Evolutionary conservation across 345 rosid genomes (phyloP).

Genomic region (Boechera retrofracta): DNA sequence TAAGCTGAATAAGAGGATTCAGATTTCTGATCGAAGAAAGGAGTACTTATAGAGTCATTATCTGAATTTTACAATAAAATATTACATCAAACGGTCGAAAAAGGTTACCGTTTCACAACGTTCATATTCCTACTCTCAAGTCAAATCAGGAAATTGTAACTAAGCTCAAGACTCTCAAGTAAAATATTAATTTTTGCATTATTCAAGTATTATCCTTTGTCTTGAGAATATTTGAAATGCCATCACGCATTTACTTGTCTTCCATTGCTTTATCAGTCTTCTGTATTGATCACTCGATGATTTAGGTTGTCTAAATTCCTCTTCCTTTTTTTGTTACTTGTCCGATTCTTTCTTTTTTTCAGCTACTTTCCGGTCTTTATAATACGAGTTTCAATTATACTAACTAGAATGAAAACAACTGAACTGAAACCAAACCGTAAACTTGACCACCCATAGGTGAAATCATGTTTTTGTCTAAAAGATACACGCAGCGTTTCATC

Average conservation of each 20-base stretch:
- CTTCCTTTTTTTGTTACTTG: neutral
- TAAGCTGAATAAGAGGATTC: neutral
- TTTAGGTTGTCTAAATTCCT: neutral
- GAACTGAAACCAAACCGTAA: constrained; percentile 12
- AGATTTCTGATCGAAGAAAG: neutral
- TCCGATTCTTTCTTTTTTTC: neutral
- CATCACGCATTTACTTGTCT: neutral
- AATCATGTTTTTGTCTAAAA: neutral
- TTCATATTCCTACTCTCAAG: neutral
- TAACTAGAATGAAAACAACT: neutral
- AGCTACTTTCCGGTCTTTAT: no score
- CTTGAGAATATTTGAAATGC: neutral
- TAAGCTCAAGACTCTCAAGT: neutral
- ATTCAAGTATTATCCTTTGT: neutral
- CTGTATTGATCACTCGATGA: no score
- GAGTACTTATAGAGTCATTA: neutral
- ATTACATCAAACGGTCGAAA: no score
- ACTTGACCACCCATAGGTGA: neutral
- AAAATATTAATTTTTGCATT: neutral
- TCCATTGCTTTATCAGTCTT: neutral
- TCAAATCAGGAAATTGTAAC: neutral
- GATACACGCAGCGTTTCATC: constrained; percentile 6
- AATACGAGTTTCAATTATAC: neutral
- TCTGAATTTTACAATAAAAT: no score
- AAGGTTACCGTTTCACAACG: neutral